Evolutionary conservation across 2,329 filamentous ascomycete species (phyloP).

Genomic region (Thermothelomyces thermophilus): DNA sequence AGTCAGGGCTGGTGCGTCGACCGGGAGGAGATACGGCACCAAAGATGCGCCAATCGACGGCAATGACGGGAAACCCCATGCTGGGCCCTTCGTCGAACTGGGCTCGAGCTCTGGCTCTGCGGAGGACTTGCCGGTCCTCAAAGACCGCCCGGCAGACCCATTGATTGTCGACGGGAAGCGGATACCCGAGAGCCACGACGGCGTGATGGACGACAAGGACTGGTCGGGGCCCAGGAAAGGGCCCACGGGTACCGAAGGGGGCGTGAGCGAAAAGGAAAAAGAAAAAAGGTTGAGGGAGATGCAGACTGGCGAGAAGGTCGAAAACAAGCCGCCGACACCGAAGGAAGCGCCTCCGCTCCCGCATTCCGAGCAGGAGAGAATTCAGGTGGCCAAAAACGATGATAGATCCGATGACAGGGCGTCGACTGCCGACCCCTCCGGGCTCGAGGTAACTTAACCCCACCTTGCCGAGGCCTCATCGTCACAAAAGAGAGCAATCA

Average conservation of each 20-base stretch:
- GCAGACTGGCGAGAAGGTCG: slow-evolving; percentile 55
- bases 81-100: slow-evolving; percentile 69
- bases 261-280: slow-evolving; percentile 82
- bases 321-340: slow-evolving; percentile 74
- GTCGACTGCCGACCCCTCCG: slow-evolving; percentile 35
- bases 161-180: slow-evolving; percentile 53
- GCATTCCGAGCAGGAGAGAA: slow-evolving; percentile 70
- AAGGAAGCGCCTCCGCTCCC: slow-evolving; percentile 80
- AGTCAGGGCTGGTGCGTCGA: slow-evolving; percentile 20
- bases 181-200: slow-evolving; percentile 61
- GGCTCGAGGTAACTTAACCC: slow-evolving; percentile 50
- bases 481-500: not conserved
- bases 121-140: slow-evolving; percentile 38
- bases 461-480: not conserved
- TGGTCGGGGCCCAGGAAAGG: slow-evolving; percentile 71
- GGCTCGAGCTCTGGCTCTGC: slow-evolving; percentile 29
- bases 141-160: slow-evolving; percentile 46
- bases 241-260: slow-evolving; percentile 81
- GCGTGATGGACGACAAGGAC: slow-evolving; percentile 88
- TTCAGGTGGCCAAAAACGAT: slow-evolving; percentile 39
- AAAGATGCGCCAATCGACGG: slow-evolving; percentile 89
- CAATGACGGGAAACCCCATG: slow-evolving; percentile 87
- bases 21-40: slow-evolving; percentile 37
- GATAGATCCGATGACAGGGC: slow-evolving; percentile 34
- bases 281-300: slow-evolving; percentile 62